Percentiles rank a stretch among this genome's conserved stretches.
Conservation (phyloP, 2,329 filamentous ascomycete species). For the Cladophialophora carrionii region DNA sequence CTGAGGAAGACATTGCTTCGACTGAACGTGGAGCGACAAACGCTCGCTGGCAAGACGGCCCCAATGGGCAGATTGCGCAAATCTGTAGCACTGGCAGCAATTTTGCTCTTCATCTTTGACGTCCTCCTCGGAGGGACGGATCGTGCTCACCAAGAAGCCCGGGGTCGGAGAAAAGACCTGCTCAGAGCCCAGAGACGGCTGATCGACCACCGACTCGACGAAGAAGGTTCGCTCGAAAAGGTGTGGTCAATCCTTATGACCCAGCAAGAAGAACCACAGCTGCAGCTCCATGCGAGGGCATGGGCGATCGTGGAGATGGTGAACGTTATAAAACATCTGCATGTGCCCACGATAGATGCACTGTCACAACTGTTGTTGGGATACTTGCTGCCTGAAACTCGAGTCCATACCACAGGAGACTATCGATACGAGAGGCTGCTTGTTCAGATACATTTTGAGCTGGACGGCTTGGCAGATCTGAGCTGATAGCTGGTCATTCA, state of each 20-base stretch:
- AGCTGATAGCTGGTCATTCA: constrained; percentile 2
- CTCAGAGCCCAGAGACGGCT: constrained; percentile 18
- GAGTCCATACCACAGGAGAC: neutral
- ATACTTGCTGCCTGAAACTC: constrained; percentile 19
- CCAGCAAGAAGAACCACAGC: constrained; percentile 17
- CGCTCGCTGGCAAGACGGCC: neutral
- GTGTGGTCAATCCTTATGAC: constrained; percentile 25
- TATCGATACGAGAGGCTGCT: constrained; percentile 17
- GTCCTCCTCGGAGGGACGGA: constrained; percentile 17
- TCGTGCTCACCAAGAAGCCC: constrained; percentile 4
- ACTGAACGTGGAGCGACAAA: constrained; percentile 5
- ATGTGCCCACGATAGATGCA: constrained; percentile 19
- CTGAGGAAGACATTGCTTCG: constrained; percentile 16
- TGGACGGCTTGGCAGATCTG: constrained; percentile 18
- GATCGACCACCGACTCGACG: constrained; percentile 15
- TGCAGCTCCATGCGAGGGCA: constrained; percentile 20
- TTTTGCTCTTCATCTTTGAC: constrained; percentile 23
- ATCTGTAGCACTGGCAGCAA: constrained; percentile 10
- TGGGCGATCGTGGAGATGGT: constrained; percentile 28
- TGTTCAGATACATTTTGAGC: constrained; percentile 20
- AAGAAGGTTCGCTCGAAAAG: constrained; percentile 21
- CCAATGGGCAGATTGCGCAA: constrained; percentile 16
- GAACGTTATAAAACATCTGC: constrained; percentile 23
- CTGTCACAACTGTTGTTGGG: constrained; percentile 20
- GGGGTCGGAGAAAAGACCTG: constrained; percentile 10